Evolutionary conservation across 176 grass and related monocot genomes (phyloP).

Genomic region (Triticum dicoccoides): DNA sequence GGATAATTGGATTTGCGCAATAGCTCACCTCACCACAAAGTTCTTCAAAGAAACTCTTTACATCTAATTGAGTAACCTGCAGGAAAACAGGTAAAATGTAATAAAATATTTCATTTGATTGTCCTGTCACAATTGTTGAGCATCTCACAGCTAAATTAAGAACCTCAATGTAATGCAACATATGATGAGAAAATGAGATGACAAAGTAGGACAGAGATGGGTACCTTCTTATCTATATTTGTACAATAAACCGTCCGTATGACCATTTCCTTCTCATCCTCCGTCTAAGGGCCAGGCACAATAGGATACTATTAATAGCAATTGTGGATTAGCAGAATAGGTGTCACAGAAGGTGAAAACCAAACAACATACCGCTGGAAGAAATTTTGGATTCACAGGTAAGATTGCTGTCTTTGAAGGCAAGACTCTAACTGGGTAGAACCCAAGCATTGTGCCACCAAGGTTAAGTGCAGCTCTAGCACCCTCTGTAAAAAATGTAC

Average conservation of each 20-base stretch:
- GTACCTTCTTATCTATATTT: conserved; percentile 99
- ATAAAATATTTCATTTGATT: conserved; percentile 18
- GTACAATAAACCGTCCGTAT: conserved; percentile 95
- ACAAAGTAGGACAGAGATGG: neutral
- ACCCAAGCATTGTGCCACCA: conserved; percentile 85
- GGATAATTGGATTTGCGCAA: neutral
- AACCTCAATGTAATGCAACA: neutral
- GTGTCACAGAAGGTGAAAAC: neutral
- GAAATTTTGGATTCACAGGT: conserved; percentile 98
- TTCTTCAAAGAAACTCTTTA: conserved; percentile 83
- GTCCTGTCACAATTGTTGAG: neutral
- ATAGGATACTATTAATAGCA: conserved; percentile 28
- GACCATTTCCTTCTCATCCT: conserved; percentile 95
- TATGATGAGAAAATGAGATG: neutral
- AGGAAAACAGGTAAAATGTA: conserved; percentile 6
- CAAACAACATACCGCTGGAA: conserved; percentile 58
- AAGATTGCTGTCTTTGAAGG: conserved; percentile 98
- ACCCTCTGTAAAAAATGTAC: conserved; percentile 44
- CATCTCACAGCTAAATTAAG: conserved; percentile 1
- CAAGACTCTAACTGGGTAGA: conserved; percentile 89
- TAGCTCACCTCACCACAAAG: conserved; percentile 80
- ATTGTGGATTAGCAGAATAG: conserved; percentile 11
- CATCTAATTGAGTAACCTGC: conserved; percentile 83
- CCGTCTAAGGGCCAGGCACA: conserved; percentile 46
- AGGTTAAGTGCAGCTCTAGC: conserved; percentile 76